Base-by-base conservation (phyloP, 2,329 filamentous ascomycete genomes). In the Blastomyces gilchristii region DNA sequence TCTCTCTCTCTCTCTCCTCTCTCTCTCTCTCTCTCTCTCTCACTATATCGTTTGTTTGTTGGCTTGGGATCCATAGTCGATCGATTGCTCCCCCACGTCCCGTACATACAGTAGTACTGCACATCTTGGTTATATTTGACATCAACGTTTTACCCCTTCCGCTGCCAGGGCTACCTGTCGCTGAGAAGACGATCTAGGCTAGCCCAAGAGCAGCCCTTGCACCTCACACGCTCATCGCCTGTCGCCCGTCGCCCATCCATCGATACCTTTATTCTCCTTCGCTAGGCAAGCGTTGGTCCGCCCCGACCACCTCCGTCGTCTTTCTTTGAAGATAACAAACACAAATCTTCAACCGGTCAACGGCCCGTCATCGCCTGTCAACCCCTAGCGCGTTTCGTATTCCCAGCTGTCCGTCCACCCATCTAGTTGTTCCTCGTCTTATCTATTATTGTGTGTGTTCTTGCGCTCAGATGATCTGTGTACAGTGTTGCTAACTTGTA, bases 331-430 rank as follows among this genome's bases (percentile, higher is more conserved):
- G 11, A 37, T 37, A 54, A 18, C 52, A 37, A 54, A 7, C 18
- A 53, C 28, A 2, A 3, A 8, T 56, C 31, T 37, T 53, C 7
- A 7, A 34, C 53, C 16, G 18, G 3, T 16, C 4, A 57, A 11
- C 34, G n/a, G 12, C 14, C 52, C 52, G 2, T 28, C 16, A 41
- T 8, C 12, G n/a, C 34, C 41, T 25, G 22, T 34, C 41, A 45
- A 59, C 45, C 41, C 11, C 41, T 45, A 41, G 41, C 25, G 57
- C 47, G 57, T 59, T 59, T 59, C 57, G 25, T 41, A 59, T 47
- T 37, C 16, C 18, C 47, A 14, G n/a, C 39, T 53, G 8, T 47
- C 41, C 3, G 12, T 59, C 41, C 41, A 4, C 25, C 57, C 57
- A 3, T 18, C 57, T 6, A 2, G 22, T 58, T 59, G 47, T 50